Evolutionary conservation across 306 rosid genomes (phyloP), one percentile per base, ranked within the genome.

Genomic region (Phaseolus lunatus): DNA sequence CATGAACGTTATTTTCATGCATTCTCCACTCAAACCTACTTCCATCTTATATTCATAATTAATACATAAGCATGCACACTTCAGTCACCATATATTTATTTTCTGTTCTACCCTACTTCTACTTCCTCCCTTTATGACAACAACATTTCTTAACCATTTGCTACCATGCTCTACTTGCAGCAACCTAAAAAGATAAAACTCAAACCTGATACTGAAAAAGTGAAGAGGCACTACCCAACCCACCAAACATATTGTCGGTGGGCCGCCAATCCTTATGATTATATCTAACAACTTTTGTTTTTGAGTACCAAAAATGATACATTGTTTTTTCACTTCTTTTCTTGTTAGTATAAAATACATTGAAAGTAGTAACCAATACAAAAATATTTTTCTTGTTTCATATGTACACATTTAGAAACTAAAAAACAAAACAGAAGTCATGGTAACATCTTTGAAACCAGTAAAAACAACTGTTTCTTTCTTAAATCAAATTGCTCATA

Each of bases 231-330:
- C 59, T 9, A 63, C 29, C 63, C 39, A 67, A 56, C 64, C 10
- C 77, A 71, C 78, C 78, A 70, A 58, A 70, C 72, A 29, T 24
- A 50, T 22, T 47, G 83, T 63, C 72, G 50, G 65, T 72, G 76
- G 2, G 33, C 75, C 3, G 62, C n/a, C n/a, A 61, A 43, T 76
- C 64, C 35, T 31, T 53, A 16, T 19, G 29, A 71, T 71, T 64
- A 61, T 49, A 76, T 52, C 62, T 10, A 79, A 47, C 45, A 48
- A 33, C 63, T 70, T 39, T 26, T 5, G 3, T 27, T 13, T 24
- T 27, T 58, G 5, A 14, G 27, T 58, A 27, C 18, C 18, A 3
- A 15, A 59, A 59, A 27, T 26, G 43, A 7, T 11, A 27, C 22
- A 5, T 7, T 26, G 3, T 53, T 3, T 26, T 59, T 26, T 57